These are phyloP conservation scores for Sparassis latifolia DNA, from an alignment of 1,284 basidiomycete genomes.

Conservation along the genomic window DNA sequence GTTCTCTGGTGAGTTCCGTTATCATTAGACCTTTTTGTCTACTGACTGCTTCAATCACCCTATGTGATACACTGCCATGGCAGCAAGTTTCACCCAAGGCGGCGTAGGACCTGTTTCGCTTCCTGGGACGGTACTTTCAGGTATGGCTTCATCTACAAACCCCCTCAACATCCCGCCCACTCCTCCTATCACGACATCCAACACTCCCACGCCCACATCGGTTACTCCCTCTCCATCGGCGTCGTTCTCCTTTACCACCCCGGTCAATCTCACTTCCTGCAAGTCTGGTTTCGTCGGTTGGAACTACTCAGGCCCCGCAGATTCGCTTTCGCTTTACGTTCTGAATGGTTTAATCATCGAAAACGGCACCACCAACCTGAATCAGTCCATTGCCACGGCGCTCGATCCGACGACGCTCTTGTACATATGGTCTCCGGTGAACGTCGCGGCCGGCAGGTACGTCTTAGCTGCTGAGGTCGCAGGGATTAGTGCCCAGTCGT, in stretches of 20 bases:
- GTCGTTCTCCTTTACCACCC: conserved; percentile 2
- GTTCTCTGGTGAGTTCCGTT: too few relatives aligned
- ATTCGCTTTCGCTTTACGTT: conserved; percentile 1
- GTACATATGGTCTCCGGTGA: conserved; percentile 18
- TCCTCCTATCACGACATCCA: not conserved
- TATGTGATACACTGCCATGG: too few relatives aligned
- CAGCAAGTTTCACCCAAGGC: too few relatives aligned
- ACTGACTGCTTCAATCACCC: too few relatives aligned
- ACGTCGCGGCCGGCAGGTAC: conserved; percentile 22
- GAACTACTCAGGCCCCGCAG: conserved; percentile 12
- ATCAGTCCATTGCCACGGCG: conserved; percentile 6
- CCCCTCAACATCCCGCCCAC: not conserved
- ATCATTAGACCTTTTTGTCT: too few relatives aligned
- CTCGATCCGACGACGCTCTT: conserved; percentile 6
- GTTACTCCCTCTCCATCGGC: conserved; percentile 4
- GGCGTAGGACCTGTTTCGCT: too few relatives aligned
- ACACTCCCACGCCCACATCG: not conserved
- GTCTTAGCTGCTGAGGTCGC: conserved; percentile 9
- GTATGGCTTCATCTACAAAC: too few relatives aligned
- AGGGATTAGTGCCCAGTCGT: not conserved
- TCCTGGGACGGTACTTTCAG: too few relatives aligned
- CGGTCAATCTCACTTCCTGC: conserved; percentile 10
- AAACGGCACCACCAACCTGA: not conserved
- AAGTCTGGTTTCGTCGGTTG: conserved; percentile 11
- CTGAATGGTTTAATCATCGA: not conserved